Conservation (phyloP, 2,329 filamentous ascomycete species). For the Phialophora chinensis region DNA sequence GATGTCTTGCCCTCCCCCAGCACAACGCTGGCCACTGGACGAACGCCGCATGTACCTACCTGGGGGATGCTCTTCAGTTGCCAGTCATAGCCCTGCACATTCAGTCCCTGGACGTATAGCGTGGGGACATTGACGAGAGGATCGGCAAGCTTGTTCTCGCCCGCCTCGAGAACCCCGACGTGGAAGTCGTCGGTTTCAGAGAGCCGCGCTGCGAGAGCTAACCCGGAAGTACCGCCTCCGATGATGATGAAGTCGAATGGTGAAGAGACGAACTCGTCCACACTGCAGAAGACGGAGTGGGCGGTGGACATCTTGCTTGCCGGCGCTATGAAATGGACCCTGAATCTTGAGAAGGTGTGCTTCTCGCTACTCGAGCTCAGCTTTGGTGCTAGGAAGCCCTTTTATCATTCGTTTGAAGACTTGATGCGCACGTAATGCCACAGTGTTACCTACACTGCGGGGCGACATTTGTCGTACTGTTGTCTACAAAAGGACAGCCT, state of each 20-base stretch:
- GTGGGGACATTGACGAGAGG: conserved; percentile 39
- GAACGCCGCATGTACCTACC: conserved; percentile 11
- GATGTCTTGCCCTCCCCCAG: conserved; percentile 18
- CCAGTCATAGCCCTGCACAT: conserved; percentile 46
- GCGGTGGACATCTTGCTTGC: conserved; percentile 1
- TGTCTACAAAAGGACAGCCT: background rate
- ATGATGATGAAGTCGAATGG: conserved; percentile 49
- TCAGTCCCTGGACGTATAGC: conserved; percentile 36
- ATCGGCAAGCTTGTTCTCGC: conserved; percentile 42
- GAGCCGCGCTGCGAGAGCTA: conserved; percentile 57
- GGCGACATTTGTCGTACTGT: background rate
- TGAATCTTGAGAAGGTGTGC: no score
- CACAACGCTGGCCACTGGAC: conserved; percentile 13
- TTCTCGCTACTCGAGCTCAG: no score
- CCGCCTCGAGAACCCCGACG: conserved; percentile 56
- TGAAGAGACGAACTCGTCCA: conserved; percentile 36
- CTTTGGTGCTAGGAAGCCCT: background rate
- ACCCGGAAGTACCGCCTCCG: conserved; percentile 62
- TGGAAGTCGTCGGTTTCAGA: conserved; percentile 47
- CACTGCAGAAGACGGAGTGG: conserved; percentile 42
- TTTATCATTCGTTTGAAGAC: background rate
- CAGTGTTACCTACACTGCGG: background rate
- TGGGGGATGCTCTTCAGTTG: conserved; percentile 43
- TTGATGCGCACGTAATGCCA: background rate
- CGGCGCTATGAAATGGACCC: background rate